A percentile compares a stretch with the other conserved stretches of the same genome.
Evolutionary conservation across 345 rosid genomes (phyloP).

Genomic region (Lumnitzera racemosa): DNA sequence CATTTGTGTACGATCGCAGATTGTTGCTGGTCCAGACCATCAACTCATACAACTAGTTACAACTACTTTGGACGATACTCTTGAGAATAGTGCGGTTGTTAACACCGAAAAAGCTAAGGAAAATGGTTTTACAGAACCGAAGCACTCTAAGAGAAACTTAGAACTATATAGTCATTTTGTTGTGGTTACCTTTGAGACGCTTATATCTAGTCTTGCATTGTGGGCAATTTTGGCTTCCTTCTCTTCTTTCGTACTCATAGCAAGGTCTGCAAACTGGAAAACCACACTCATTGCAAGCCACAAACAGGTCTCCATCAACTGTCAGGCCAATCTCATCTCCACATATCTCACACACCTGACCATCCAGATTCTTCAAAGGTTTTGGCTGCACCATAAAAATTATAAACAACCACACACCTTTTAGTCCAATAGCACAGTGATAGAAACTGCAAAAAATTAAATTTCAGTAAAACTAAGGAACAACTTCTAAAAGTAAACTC

Average conservation of each 20-base stretch:
- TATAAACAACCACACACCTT: neutral
- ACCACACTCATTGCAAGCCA: constrained; percentile 97
- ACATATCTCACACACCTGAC: constrained; percentile 92
- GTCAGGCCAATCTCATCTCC: constrained; percentile 79
- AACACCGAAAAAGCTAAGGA: no score
- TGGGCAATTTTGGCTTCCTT: constrained; percentile 87
- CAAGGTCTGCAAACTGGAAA: constrained; percentile 95
- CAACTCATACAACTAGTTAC: no score
- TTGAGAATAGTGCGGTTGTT: no score
- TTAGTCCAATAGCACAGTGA: no score
- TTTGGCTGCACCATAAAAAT: constrained; percentile 47
- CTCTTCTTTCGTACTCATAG: constrained; percentile 93
- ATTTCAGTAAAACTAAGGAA: no score
- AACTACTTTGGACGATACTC: no score
- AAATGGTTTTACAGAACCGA: no score
- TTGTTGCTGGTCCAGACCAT: no score
- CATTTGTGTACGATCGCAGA: no score
- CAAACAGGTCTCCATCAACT: constrained; percentile 87
- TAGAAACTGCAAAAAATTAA: no score
- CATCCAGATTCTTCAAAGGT: constrained; percentile 83
- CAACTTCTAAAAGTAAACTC: no score
- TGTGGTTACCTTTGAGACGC: constrained; percentile 71
- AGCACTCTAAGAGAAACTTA: neutral
- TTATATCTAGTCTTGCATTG: constrained; percentile 94
- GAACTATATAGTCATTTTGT: neutral